These are phyloP conservation scores for Calonectria leucothoes DNA, from an alignment of 2,329 filamentous ascomycete species.

Conservation along the genomic window DNA sequence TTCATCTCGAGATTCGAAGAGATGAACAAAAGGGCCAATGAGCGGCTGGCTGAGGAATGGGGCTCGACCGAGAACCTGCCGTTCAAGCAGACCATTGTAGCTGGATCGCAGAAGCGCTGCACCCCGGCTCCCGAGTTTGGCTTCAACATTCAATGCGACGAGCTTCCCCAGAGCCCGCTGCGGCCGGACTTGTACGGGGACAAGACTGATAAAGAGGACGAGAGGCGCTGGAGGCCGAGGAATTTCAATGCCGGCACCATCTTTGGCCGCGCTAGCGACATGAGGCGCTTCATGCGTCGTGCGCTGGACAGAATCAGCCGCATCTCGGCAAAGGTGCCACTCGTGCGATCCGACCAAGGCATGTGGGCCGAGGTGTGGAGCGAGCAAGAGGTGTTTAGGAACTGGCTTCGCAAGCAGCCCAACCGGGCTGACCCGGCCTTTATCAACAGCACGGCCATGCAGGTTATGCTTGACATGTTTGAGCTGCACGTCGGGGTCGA, in stretches of 20 bases:
- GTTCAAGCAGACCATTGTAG: slow-evolving; percentile 35
- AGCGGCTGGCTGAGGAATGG: slow-evolving; percentile 25
- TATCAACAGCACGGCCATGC: neutral
- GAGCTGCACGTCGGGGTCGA: slow-evolving; percentile 36
- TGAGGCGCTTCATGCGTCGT: slow-evolving; percentile 36
- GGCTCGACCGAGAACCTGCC: neutral
- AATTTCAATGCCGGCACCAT: slow-evolving; percentile 44
- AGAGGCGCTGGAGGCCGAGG: slow-evolving; percentile 22
- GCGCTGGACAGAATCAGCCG: slow-evolving; percentile 33
- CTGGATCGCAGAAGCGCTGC: slow-evolving; percentile 36
- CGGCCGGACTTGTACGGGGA: slow-evolving; percentile 34
- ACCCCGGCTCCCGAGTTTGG: slow-evolving; percentile 22
- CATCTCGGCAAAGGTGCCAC: neutral
- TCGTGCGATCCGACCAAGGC: slow-evolving; percentile 43
- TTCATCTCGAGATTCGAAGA: slow-evolving; percentile 40
- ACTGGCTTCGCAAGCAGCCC: neutral
- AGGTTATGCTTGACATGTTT: slow-evolving; percentile 19
- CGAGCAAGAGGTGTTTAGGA: slow-evolving; percentile 36
- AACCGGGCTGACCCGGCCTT: neutral
- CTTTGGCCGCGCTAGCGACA: slow-evolving; percentile 37
- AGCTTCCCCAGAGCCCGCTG: slow-evolving; percentile 29
- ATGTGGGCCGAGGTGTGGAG: slow-evolving; percentile 43
- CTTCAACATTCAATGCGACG: slow-evolving; percentile 27
- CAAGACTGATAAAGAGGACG: slow-evolving; percentile 21
- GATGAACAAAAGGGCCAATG: slow-evolving; percentile 28